Percentiles rank a stretch among this genome's conserved stretches.
These are phyloP conservation scores for Cucurbita maxima DNA, from an alignment of 306 rosid genomes.

Conservation along the genomic window DNA sequence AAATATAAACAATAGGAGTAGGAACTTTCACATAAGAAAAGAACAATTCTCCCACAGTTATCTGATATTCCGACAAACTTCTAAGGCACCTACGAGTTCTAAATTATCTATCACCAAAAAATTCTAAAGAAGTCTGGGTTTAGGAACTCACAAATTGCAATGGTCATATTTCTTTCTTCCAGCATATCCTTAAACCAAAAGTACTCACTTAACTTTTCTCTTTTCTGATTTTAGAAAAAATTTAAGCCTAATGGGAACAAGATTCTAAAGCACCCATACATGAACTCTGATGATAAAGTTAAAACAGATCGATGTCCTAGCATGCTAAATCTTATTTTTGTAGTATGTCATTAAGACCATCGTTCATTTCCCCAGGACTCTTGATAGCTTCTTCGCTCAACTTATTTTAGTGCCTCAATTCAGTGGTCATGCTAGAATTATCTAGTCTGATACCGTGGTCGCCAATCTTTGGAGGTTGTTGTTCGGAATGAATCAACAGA, in stretches of 20 bases:
- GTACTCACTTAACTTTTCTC: not conserved
- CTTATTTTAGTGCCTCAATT: not conserved
- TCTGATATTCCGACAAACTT: not conserved
- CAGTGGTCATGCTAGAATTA: not conserved
- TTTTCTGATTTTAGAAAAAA: not conserved
- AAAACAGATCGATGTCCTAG: not conserved
- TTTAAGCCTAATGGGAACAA: not conserved
- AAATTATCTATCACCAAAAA: not conserved
- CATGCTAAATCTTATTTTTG: not conserved
- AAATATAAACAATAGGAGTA: not conserved
- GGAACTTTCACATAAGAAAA: not conserved
- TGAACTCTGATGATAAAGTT: not conserved
- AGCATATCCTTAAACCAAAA: not conserved
- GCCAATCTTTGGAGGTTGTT: not conserved
- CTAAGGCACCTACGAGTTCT: not conserved
- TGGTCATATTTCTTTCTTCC: not conserved
- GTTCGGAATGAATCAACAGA: not conserved
- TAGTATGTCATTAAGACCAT: not conserved
- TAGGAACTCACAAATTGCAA: not conserved
- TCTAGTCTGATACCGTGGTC: not conserved
- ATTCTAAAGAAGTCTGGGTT: not conserved
- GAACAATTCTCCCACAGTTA: not conserved
- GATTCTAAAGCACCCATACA: not conserved
- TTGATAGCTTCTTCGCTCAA: not conserved
- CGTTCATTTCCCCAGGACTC: not conserved